Base-by-base conservation (phyloP, 192 early-diverging fungal genomes). In the Coemansia sp. region DNA sequence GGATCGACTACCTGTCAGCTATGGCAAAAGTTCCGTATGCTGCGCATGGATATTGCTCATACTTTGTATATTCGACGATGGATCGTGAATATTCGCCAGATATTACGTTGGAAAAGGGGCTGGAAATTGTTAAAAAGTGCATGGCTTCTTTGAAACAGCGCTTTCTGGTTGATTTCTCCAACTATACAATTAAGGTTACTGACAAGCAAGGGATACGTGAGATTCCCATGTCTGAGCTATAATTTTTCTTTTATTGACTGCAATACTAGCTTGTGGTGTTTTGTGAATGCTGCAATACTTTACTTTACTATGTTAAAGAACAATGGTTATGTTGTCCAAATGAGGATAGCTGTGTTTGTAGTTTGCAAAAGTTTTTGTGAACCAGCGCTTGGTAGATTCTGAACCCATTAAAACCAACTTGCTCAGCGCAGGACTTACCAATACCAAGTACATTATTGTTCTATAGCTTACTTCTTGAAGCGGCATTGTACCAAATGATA, bases 31-130 rank as follows among this genome's bases (percentile, higher is more conserved):
- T 94, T 36, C 84, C 88, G 36, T 95, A 85, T 80, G 93, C 87
- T 15, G 88, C 90, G 40, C 96, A 98, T 61, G 96, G 94, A 4
- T 91, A 94, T 61, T 89, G 89, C 35, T 77, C 88, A n/a, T 94
- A 94, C 80, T 94, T 94, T 77, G 81, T 84, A 61, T 82, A 86
- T 70, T 91, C 92, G 30, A 84, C 93, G 14, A 84, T 98, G 86
- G 96, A 98, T 80, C 84, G 90, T 33, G 92, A 96, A 80, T 92
- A 94, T 80, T 81, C 79, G 38, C 65, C 79, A 23, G 87, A 90
- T 60, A 82, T 98, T 75, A 72, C 85, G 19, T 68, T 93, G 38
- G 92, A 93, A 36, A 87, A 96, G 61, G 94, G 84, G n/a, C 82
- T 86, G 55, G 82, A 79, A n/a, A 63, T 98, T 61, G 55, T 96